Conservation (phyloP, 129 eudicot genomes). For the Deinandra increscens region DNA sequence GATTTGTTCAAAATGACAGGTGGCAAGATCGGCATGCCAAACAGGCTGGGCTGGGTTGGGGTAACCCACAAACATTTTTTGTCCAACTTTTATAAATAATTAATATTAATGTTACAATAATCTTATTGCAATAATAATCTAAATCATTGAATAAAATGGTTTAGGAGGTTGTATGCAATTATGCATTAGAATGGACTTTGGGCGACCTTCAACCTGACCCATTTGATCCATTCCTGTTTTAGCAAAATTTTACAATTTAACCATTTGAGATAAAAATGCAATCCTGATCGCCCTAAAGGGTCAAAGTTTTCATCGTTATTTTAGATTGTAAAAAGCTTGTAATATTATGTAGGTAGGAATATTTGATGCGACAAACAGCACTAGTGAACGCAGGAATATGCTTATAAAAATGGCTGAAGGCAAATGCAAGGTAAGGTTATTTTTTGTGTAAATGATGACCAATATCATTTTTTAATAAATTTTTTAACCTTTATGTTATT, state of each 20-base stretch:
- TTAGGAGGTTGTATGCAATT: not conserved
- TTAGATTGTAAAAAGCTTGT: constrained; percentile 13
- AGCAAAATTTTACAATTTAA: not conserved
- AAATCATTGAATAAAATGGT: not conserved
- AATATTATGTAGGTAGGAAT: constrained; percentile 71
- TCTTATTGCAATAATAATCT: not conserved
- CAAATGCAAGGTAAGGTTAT: constrained; percentile 75
- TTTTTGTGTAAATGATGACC: constrained; percentile 4
- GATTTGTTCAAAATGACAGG: constrained; percentile 10
- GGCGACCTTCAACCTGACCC: not conserved
- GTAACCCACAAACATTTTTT: not conserved
- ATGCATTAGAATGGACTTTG: not conserved
- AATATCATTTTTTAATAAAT: not conserved
- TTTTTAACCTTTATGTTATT: not conserved
- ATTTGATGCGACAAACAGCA: constrained; percentile 97
- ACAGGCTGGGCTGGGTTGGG: not conserved
- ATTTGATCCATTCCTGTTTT: not conserved
- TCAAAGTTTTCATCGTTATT: not conserved
- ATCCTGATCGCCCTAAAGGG: not conserved
- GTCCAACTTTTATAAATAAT: not conserved
- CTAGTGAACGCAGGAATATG: constrained; percentile 87
- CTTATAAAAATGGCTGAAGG: constrained; percentile 99
- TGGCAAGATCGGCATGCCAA: not conserved
- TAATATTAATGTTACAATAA: not conserved
- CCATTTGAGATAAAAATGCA: not conserved